Evolutionary conservation across 2,329 filamentous ascomycete species (phyloP).

Genomic region (Didymella lethalis): DNA sequence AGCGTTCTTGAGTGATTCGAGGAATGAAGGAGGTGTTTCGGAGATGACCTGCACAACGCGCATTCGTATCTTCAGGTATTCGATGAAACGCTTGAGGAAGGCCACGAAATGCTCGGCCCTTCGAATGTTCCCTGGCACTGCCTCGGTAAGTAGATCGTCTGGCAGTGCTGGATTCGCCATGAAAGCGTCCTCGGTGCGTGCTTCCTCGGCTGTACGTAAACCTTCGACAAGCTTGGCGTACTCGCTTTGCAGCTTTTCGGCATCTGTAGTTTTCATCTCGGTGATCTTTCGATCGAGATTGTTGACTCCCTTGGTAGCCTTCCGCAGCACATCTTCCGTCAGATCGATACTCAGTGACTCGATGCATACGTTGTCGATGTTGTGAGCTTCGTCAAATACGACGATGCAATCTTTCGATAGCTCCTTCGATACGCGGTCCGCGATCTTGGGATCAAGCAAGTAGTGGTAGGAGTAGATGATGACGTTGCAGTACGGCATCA

Average conservation of each 20-base stretch:
- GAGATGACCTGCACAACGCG: constrained; percentile 97
- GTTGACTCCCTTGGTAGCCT: constrained; percentile 86
- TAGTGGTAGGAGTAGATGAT: constrained; percentile 99
- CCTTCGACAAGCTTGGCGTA: constrained; percentile 96
- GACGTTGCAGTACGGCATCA: constrained; percentile 99
- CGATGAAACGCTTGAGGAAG: constrained; percentile 95
- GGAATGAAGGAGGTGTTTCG: constrained; percentile 92
- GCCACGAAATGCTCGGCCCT: constrained; percentile 95
- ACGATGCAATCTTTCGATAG: constrained; percentile 98
- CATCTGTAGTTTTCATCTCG: constrained; percentile 95
- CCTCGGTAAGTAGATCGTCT: constrained; percentile 92
- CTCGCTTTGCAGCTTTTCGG: constrained; percentile 91
- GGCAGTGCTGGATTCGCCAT: constrained; percentile 96
- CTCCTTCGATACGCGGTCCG: constrained; percentile 91
- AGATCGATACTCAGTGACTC: constrained; percentile 96
- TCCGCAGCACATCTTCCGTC: constrained; percentile 91
- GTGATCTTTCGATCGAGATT: constrained; percentile 90
- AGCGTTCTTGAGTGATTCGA: constrained; percentile 90
- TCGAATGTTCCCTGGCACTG: constrained; percentile 94
- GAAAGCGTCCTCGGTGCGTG: constrained; percentile 90
- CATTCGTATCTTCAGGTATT: constrained; percentile 98
- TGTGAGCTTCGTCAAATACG: constrained; percentile 98
- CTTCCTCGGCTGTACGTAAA: constrained; percentile 84
- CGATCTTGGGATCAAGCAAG: constrained; percentile 95
- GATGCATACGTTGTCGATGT: constrained; percentile 99